These are phyloP conservation scores for Pilaira anomala DNA, from an alignment of 192 early-diverging fungal species.

Conservation along the genomic window DNA sequence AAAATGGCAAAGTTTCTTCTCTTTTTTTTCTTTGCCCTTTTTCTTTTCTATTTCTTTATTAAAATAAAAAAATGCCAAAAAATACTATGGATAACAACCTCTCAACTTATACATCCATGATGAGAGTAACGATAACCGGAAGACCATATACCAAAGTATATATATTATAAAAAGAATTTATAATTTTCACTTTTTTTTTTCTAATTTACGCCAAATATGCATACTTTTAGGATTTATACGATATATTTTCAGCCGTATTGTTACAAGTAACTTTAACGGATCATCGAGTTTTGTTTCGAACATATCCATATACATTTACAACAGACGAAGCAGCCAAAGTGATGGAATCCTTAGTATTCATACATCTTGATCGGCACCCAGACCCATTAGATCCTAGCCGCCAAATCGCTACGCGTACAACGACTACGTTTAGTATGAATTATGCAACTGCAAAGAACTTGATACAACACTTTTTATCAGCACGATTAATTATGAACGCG, in stretches of 20 bases:
- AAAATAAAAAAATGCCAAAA: conserved; percentile 3
- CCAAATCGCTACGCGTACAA: conserved; percentile 34
- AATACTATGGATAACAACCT: not conserved
- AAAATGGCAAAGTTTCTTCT: not conserved
- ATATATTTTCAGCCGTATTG: conserved; percentile 50
- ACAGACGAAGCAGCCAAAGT: conserved; percentile 6
- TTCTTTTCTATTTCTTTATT: not conserved
- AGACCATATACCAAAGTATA: conserved; percentile 16
- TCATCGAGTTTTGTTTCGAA: conserved; percentile 43
- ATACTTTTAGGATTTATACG: conserved; percentile 51
- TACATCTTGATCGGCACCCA: conserved; percentile 29
- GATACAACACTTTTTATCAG: conserved; percentile 50
- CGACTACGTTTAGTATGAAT: conserved; percentile 54
- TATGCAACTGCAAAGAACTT: conserved; percentile 49
- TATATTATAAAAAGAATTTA: not conserved
- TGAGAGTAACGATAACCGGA: conserved; percentile 14
- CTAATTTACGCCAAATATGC: not conserved
- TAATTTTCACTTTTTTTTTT: no score
- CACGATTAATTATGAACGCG: conserved; percentile 43
- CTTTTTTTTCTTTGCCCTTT: conserved; percentile 5
- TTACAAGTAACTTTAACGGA: conserved; percentile 44
- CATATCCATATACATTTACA: conserved; percentile 9
- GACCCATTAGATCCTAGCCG: conserved; percentile 43
- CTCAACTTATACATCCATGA: conserved; percentile 22
- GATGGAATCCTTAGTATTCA: not conserved